Conservation (phyloP, 805 yeast species). For the Candida insectalens region DNA sequence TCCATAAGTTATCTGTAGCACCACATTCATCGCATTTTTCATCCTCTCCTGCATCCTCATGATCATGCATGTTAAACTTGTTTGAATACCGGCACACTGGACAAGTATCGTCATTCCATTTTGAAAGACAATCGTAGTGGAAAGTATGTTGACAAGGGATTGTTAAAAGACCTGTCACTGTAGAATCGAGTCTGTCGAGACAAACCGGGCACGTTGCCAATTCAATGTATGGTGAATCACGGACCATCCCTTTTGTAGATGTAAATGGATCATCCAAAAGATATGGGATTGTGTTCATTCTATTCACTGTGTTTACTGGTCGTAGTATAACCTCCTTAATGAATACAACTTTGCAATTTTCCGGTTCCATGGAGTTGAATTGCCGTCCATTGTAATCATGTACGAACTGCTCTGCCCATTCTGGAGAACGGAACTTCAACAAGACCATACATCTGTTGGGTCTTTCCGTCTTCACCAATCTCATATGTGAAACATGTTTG, state of each 20-base stretch:
- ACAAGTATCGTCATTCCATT: slow-evolving; percentile 86
- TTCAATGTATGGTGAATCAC: slow-evolving; percentile 30
- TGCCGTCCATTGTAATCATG: slow-evolving; percentile 57
- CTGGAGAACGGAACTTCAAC: slow-evolving; percentile 55
- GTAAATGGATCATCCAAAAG: slow-evolving; percentile 70
- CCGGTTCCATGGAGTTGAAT: slow-evolving; percentile 86
- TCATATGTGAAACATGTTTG: slow-evolving; percentile 53
- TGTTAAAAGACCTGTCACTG: slow-evolving; percentile 70
- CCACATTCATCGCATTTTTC: slow-evolving; percentile 49
- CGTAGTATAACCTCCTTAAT: slow-evolving; percentile 50
- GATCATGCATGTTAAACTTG: slow-evolving; percentile 9
- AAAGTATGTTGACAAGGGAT: slow-evolving; percentile 91
- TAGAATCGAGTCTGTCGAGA: slow-evolving; percentile 76
- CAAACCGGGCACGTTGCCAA: slow-evolving; percentile 93
- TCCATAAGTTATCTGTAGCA: slow-evolving; percentile 63
- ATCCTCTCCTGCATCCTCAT: slow-evolving; percentile 18
- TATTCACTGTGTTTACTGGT: slow-evolving; percentile 14
- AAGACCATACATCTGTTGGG: slow-evolving; percentile 68
- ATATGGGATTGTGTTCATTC: slow-evolving; percentile 44
- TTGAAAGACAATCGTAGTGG: slow-evolving; percentile 79
- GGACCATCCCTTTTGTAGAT: background rate
- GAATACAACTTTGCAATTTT: slow-evolving; percentile 66
- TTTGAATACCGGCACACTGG: slow-evolving; percentile 83
- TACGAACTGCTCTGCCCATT: slow-evolving; percentile 55
- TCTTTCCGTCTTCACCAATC: slow-evolving; percentile 57